These are phyloP conservation scores for Eutrema japonicum DNA, from an alignment of 345 rosid genomes.

Conservation along the genomic window DNA sequence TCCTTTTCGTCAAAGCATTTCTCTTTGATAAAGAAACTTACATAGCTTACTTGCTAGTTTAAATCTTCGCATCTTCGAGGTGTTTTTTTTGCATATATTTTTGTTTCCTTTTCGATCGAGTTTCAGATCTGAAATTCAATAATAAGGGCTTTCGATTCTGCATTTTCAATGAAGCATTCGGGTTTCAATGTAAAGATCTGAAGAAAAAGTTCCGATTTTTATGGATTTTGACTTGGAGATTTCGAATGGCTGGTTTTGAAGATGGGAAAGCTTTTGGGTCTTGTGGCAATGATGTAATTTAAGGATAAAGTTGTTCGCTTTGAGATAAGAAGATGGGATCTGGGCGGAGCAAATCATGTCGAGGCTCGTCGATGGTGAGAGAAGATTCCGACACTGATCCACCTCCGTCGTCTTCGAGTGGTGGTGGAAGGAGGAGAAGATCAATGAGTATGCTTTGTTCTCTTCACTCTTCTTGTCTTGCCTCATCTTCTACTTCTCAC, in stretches of 20 bases:
- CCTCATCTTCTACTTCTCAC: conserved; percentile 66
- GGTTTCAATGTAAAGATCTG: conserved; percentile 32
- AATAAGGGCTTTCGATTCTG: conserved; percentile 29
- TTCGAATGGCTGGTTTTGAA: conserved; percentile 8
- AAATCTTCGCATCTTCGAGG: conserved; percentile 18
- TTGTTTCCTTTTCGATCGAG: conserved; percentile 1
- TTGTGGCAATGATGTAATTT: conserved; percentile 40
- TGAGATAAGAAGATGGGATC: conserved; percentile 68
- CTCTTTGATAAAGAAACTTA: conserved; percentile 6
- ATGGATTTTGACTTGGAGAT: conserved; percentile 28
- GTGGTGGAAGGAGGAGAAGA: conserved; percentile 50
- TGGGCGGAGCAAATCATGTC: conserved; percentile 65
- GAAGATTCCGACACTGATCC: conserved; percentile 17
- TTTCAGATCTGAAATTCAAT: conserved; percentile 39
- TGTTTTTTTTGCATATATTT: conserved; percentile 3
- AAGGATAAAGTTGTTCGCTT: conserved; percentile 18
- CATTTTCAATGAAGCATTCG: conserved; percentile 21
- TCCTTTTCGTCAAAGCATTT: conserved; percentile 43
- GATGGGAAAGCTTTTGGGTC: neutral
- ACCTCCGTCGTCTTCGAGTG: conserved; percentile 35
- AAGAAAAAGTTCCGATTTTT: conserved; percentile 15
- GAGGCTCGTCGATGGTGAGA: conserved; percentile 34
- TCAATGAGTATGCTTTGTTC: conserved; percentile 54
- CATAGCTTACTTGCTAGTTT: conserved; percentile 22
- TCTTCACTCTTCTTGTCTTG: conserved; percentile 74